Conservation (phyloP, 2,329 filamentous ascomycete genomes). For the Fusarium newnesense region DNA sequence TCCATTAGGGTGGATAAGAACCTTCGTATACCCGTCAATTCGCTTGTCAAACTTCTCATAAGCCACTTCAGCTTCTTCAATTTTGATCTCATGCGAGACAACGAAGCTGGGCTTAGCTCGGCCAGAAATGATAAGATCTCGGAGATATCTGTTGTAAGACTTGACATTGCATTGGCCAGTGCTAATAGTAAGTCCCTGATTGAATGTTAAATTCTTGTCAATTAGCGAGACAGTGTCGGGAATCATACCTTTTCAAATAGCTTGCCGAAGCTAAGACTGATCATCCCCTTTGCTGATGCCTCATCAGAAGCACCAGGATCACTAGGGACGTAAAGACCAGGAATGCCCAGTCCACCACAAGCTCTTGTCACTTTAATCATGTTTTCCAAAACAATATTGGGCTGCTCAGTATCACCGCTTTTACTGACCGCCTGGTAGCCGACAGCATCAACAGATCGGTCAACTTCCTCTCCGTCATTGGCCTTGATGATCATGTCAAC, state of each 20-base stretch:
- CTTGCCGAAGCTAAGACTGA: slow-evolving; percentile 73
- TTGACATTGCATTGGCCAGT: slow-evolving; percentile 77
- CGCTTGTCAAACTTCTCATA: slow-evolving; percentile 75
- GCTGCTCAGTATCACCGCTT: slow-evolving; percentile 67
- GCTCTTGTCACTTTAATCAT: slow-evolving; percentile 71
- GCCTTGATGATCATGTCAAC: slow-evolving; percentile 69
- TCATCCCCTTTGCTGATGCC: slow-evolving; percentile 70
- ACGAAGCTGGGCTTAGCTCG: slow-evolving; percentile 74
- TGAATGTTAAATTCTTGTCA: not conserved
- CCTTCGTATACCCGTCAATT: slow-evolving; percentile 75
- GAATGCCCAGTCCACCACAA: slow-evolving; percentile 70
- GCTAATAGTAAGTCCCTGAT: slow-evolving; percentile 66
- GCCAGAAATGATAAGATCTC: slow-evolving; percentile 72
- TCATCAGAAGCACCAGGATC: slow-evolving; percentile 72
- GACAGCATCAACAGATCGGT: slow-evolving; percentile 72
- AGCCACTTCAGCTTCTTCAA: slow-evolving; percentile 69
- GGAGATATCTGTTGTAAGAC: slow-evolving; percentile 72
- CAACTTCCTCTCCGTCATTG: slow-evolving; percentile 71
- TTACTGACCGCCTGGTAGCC: slow-evolving; percentile 71
- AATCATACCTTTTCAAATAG: slow-evolving; percentile 69
- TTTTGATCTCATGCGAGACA: slow-evolving; percentile 70
- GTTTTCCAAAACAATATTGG: slow-evolving; percentile 71
- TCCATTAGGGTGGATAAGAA: slow-evolving; percentile 74
- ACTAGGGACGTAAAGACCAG: slow-evolving; percentile 60
- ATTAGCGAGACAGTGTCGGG: rapidly evolving